Evolutionary conservation across 2,329 filamentous ascomycete genomes (phyloP).

Genomic region (Pleurostoma richardsiae): DNA sequence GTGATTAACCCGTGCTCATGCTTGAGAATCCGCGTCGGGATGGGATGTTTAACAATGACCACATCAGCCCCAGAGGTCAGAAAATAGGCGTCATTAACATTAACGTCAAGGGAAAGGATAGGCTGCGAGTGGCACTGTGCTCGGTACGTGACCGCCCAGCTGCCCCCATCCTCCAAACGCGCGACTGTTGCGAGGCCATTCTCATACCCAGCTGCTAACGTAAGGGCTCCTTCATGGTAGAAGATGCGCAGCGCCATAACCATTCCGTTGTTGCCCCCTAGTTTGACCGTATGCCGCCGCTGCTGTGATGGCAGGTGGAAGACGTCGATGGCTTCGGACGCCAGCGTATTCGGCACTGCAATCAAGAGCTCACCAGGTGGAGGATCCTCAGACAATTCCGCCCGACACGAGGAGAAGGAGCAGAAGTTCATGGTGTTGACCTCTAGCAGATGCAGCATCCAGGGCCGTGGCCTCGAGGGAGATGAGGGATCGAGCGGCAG

Average conservation of each 20-base stretch:
- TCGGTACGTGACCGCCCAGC: conserved; percentile 54
- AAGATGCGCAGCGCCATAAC: conserved; percentile 75
- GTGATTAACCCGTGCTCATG: conserved; percentile 9
- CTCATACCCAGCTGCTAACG: conserved; percentile 76
- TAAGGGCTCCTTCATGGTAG: conserved; percentile 42
- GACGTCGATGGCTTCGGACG: conserved; percentile 75
- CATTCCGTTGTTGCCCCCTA: conserved; percentile 64
- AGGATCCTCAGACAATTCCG: conserved; percentile 16
- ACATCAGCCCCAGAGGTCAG: conserved; percentile 81
- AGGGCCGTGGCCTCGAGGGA: conserved; percentile 58
- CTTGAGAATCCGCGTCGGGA: conserved; percentile 33
- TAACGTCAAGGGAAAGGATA: conserved; percentile 66
- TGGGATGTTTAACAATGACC: conserved; percentile 68
- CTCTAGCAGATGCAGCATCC: conserved; percentile 76
- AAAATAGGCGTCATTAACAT: conserved; percentile 50
- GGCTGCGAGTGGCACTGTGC: conserved; percentile 72
- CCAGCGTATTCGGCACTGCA: conserved; percentile 74
- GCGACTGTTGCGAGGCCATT: conserved; percentile 71
- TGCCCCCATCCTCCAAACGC: conserved; percentile 36
- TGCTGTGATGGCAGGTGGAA: conserved; percentile 73
- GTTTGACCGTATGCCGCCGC: conserved; percentile 55
- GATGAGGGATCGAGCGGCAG: conserved; percentile 64
- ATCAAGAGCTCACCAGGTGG: conserved; percentile 49
- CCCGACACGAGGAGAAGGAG: conserved; percentile 62
- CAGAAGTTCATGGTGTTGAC: conserved; percentile 98